Conservation (phyloP, 2,329 filamentous ascomycete species). For the Sarocladiaceae sp. region DNA sequence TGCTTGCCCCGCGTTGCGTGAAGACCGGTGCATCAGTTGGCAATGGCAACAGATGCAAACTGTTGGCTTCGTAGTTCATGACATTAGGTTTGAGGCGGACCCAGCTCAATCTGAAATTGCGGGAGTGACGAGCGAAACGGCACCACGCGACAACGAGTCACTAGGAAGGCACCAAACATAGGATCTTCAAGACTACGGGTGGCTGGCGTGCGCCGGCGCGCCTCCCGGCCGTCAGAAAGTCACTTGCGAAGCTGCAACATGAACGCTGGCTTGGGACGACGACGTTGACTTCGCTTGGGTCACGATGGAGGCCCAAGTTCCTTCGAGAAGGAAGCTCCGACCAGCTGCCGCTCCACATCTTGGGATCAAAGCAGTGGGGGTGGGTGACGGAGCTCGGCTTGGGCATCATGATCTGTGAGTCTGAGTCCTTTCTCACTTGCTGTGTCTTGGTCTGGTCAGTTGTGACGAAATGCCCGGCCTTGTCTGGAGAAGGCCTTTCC, state of each 20-base stretch:
- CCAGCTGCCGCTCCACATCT: background rate
- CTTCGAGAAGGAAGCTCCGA: slow-evolving; percentile 9
- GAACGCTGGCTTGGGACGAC: slow-evolving; percentile 3
- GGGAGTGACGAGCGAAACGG: too few relatives aligned
- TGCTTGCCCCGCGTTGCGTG: too few relatives aligned
- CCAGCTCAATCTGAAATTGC: too few relatives aligned
- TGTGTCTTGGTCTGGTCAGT: too few relatives aligned
- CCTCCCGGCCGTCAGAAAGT: background rate
- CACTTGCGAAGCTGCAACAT: slow-evolving; percentile 2
- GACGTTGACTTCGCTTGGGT: background rate
- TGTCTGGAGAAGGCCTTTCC: too few relatives aligned
- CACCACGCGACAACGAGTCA: background rate
- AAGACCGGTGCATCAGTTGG: too few relatives aligned
- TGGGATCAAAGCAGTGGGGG: background rate
- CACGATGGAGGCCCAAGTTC: background rate
- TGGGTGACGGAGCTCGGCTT: background rate
- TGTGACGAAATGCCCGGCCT: too few relatives aligned
- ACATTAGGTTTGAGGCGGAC: background rate
- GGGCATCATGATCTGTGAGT: background rate
- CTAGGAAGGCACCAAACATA: background rate
- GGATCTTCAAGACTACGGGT: background rate
- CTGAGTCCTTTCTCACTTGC: too few relatives aligned
- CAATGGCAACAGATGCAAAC: too few relatives aligned
- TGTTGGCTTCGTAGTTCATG: too few relatives aligned
- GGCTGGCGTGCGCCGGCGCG: slow-evolving; percentile 5